These are phyloP conservation scores for Thelephora aurantiotincta DNA, from an alignment of 768 basidiomycete genomes.

Conservation along the genomic window DNA sequence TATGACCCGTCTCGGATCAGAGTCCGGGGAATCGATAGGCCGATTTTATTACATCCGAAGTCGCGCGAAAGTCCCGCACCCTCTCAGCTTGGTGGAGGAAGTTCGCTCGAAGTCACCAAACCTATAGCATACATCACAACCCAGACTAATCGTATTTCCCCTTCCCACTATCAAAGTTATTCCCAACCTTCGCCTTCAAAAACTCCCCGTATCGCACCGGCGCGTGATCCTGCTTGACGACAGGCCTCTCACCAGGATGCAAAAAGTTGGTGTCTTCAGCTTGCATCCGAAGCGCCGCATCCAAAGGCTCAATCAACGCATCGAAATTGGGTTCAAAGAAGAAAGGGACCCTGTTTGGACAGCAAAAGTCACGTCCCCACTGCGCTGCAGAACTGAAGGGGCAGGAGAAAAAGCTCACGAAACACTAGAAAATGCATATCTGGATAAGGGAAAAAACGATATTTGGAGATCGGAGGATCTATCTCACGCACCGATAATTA, in stretches of 20 bases:
- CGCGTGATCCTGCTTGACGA: conserved; percentile 21
- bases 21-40: too few species aligned
- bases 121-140: too few species aligned
- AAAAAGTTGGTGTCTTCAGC: conserved; percentile 9
- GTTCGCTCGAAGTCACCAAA: too few species aligned
- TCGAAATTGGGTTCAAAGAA: conserved; percentile 89
- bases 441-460: conserved; percentile 1
- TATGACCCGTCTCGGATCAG: too few species aligned
- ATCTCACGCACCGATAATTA: conserved; percentile 38
- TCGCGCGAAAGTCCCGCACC: too few species aligned
- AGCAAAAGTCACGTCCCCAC: neutral
- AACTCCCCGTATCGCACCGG: conserved; percentile 70
- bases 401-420: conserved; percentile 35
- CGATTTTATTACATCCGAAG: too few species aligned
- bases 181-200: conserved; percentile 54
- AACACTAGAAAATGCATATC: conserved; percentile 28
- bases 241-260: conserved; percentile 6
- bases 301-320: conserved; percentile 51
- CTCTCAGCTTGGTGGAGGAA: too few species aligned
- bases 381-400: conserved; percentile 1
- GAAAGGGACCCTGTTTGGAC: conserved; percentile 61
- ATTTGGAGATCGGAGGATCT: neutral
- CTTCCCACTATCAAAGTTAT: conserved; percentile 44
- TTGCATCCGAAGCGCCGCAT: conserved; percentile 37
- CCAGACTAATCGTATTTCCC: conserved; percentile 17